A percentile compares a stretch with the other conserved stretches of the same genome.
phyloP scores from a whole-genome alignment of 2,329 filamentous ascomycete genomes.

The Penicillium decumbens region DNA sequence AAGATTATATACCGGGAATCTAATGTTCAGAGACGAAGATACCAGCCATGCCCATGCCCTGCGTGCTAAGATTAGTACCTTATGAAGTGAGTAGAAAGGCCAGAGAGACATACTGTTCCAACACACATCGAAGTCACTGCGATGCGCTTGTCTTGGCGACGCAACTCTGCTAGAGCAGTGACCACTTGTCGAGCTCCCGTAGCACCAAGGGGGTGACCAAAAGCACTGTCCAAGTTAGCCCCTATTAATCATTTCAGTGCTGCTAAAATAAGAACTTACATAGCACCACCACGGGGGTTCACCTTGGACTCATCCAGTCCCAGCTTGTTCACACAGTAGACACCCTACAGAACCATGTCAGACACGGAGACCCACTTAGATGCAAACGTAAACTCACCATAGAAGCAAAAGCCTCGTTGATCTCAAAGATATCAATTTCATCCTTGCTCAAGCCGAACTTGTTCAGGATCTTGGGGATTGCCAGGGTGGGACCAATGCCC shows the following conservation, averaged over 20 bases:
- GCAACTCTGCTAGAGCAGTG: conserved; percentile 80
- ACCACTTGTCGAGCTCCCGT: conserved; percentile 88
- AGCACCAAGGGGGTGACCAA: conserved; percentile 84
- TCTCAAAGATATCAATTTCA: conserved; percentile 40
- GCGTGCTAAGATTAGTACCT: conserved; percentile 6
- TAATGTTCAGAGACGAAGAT: conserved; percentile 84
- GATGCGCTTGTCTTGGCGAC: conserved; percentile 70
- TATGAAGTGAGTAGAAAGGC: neutral
- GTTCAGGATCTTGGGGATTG: conserved; percentile 81
- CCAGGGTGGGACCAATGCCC: conserved; percentile 86
- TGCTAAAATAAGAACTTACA: conserved; percentile 41
- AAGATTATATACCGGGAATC: neutral
- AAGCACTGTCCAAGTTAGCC: conserved; percentile 50
- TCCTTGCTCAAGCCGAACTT: conserved; percentile 65
- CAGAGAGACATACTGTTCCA: conserved; percentile 63
- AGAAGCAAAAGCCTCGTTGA: conserved; percentile 88
- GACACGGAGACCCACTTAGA: neutral
- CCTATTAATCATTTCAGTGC: neutral
- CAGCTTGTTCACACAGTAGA: conserved; percentile 83
- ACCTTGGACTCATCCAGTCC: conserved; percentile 75
- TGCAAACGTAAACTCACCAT: conserved; percentile 27
- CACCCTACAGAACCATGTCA: conserved; percentile 56
- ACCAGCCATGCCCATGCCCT: conserved; percentile 72
- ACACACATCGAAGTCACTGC: conserved; percentile 92
- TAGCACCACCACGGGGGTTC: conserved; percentile 90